Evolutionary conservation across 2,329 filamentous ascomycete genomes (phyloP).

Genomic region (Penicillium sp.): DNA sequence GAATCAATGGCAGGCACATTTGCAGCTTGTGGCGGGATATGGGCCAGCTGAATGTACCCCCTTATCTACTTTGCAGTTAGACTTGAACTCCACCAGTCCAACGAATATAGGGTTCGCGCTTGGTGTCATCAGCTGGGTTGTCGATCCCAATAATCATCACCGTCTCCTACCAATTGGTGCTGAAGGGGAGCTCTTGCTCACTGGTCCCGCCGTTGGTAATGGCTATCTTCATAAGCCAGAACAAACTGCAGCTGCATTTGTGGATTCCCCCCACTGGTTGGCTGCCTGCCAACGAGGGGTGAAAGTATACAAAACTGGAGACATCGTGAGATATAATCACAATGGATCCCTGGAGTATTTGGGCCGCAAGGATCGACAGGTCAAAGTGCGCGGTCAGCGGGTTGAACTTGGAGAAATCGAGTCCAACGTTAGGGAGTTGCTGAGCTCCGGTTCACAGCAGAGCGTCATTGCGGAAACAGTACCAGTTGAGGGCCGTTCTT

Average conservation of each 20-base stretch:
- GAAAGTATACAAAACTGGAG: constrained; percentile 32
- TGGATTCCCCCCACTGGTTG: background rate
- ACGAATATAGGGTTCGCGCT: background rate
- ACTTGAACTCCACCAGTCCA: too few species aligned
- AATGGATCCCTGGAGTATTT: constrained; percentile 28
- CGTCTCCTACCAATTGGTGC: background rate
- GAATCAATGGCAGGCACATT: too few species aligned
- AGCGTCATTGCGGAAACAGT: too few species aligned
- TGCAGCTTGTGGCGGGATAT: too few species aligned
- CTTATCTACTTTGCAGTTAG: too few species aligned
- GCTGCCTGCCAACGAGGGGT: background rate
- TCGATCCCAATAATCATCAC: background rate
- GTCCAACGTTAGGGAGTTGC: too few species aligned
- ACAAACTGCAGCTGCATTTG: background rate
- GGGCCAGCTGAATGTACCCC: constrained; percentile 3
- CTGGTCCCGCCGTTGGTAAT: background rate
- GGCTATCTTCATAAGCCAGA: constrained; percentile 3
- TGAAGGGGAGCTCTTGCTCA: background rate
- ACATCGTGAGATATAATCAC: constrained; percentile 29
- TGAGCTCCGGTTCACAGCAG: too few species aligned
- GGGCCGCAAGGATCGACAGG: constrained; percentile 33
- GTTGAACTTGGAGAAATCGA: constrained; percentile 35
- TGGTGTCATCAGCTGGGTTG: background rate
- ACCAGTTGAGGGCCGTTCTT: too few species aligned
- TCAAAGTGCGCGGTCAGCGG: constrained; percentile 33